These are phyloP conservation scores for Coemansia sp. DNA, from an alignment of 192 early-diverging fungal genomes.

Conservation along the genomic window DNA sequence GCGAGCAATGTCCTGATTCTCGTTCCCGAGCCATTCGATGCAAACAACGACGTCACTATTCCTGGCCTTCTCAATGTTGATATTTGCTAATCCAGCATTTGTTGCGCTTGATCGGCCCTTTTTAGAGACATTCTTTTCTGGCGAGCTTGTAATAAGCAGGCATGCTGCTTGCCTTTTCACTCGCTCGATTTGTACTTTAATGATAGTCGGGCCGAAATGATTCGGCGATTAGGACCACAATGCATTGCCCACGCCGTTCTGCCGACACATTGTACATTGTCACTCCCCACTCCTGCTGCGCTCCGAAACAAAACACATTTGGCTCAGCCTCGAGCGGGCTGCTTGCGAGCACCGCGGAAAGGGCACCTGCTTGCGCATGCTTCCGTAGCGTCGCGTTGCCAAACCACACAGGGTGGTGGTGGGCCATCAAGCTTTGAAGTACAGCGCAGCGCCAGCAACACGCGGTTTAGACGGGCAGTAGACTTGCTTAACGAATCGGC, in stretches of 20 bases:
- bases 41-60: constrained; percentile 36
- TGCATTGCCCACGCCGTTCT: neutral
- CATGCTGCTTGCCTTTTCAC: neutral
- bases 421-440: neutral
- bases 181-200: constrained; percentile 4
- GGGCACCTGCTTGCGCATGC: neutral
- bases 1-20: constrained; percentile 27
- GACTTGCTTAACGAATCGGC: constrained; percentile 16
- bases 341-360: neutral
- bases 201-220: constrained; percentile 13
- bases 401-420: neutral
- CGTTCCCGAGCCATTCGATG: constrained; percentile 50
- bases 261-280: neutral
- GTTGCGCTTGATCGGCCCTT: neutral
- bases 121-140: neutral
- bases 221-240: constrained; percentile 15
- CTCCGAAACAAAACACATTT: neutral
- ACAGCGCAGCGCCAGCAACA: constrained; percentile 4
- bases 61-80: constrained; percentile 14
- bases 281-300: neutral
- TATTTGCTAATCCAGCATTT: constrained; percentile 17
- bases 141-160: neutral
- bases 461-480: constrained; percentile 20
- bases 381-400: neutral
- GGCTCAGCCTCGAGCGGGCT: neutral